Evolutionary conservation across 805 yeast genomes (phyloP).

Genomic region (Metschnikowia gelsemii): DNA sequence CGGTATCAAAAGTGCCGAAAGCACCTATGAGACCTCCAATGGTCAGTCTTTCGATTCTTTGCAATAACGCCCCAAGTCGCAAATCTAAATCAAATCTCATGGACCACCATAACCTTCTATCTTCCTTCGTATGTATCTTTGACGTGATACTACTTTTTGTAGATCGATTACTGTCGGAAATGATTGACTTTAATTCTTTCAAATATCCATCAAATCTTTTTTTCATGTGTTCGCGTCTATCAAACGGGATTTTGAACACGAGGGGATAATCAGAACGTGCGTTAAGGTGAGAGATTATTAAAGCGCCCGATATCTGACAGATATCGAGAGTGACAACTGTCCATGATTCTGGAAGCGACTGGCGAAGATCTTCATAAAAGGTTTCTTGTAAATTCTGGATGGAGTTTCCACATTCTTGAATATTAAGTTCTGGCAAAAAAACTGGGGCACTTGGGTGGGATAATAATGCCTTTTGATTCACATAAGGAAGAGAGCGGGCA

Average conservation of each 20-base stretch:
- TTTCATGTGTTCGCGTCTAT: slow-evolving; percentile 43
- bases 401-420: slow-evolving; percentile 8
- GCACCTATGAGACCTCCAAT: slow-evolving; percentile 74
- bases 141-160: slow-evolving; percentile 56
- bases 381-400: slow-evolving; percentile 12
- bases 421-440: slow-evolving; percentile 13
- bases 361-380: slow-evolving; percentile 14
- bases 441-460: slow-evolving; percentile 15
- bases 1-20: slow-evolving; percentile 41
- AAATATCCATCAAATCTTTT: slow-evolving; percentile 45
- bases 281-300: slow-evolving; percentile 50
- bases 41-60: slow-evolving; percentile 62
- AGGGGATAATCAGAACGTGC: slow-evolving; percentile 36
- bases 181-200: slow-evolving; percentile 40
- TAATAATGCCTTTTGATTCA: slow-evolving; percentile 8
- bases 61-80: slow-evolving; percentile 52
- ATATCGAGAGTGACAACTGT: slow-evolving; percentile 58
- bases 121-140: slow-evolving; percentile 52
- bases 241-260: slow-evolving; percentile 58
- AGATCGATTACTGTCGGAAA: slow-evolving; percentile 58
- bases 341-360: slow-evolving; percentile 50
- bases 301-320: slow-evolving; percentile 55
- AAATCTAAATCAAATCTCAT: slow-evolving; percentile 61
- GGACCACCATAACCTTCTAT: slow-evolving; percentile 77
- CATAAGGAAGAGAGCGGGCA: slow-evolving; percentile 11